Evolutionary conservation across 2,329 filamentous ascomycete genomes (phyloP).

Genomic region (Colletotrichum tamarilloi): DNA sequence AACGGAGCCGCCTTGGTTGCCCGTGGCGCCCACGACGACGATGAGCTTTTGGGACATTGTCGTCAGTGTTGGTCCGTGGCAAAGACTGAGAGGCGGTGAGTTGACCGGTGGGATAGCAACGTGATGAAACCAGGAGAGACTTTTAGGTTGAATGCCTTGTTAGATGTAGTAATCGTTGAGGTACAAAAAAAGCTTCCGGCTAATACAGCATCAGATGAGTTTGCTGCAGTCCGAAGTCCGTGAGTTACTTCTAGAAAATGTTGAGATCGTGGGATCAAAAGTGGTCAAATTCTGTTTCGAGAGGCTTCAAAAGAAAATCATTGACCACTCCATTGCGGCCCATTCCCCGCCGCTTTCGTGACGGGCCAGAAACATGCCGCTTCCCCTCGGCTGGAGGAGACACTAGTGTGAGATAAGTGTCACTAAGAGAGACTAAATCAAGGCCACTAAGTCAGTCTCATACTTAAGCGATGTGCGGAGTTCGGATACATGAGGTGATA

Average conservation of each 20-base stretch:
- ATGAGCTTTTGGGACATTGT: constrained; percentile 46
- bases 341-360: background rate
- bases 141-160: background rate
- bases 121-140: background rate
- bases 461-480: background rate
- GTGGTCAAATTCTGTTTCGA: background rate
- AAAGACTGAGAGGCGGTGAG: background rate
- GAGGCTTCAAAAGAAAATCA: background rate
- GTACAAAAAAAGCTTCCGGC: background rate
- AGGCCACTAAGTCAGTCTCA: background rate
- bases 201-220: background rate
- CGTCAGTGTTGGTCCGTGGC: background rate
- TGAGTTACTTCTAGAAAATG: background rate
- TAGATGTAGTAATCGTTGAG: background rate
- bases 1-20: constrained; percentile 65
- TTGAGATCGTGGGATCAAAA: background rate
- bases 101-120: background rate
- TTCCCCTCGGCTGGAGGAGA: background rate
- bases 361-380: background rate
- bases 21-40: constrained; percentile 60
- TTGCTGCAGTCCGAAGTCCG: background rate
- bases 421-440: background rate
- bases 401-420: background rate
- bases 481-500: background rate
- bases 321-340: constrained; percentile 1